A percentile compares a stretch with the other conserved stretches of the same genome.
Conservation (phyloP, 1,284 basidiomycete genomes). For the Anthracocystis setariae region DNA sequence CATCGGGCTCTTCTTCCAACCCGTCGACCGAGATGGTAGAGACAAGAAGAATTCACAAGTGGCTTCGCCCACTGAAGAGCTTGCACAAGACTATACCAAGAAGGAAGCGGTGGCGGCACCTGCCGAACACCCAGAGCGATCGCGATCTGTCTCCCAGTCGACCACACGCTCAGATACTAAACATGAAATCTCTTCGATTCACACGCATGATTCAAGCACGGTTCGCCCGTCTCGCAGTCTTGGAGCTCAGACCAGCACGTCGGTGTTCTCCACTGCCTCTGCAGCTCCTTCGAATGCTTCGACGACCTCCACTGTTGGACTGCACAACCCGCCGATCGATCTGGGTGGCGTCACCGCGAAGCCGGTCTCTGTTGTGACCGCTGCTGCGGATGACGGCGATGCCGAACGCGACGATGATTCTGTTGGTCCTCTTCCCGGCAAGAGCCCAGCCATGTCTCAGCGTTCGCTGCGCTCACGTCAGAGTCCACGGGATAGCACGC, state of each 20-base stretch:
- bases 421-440: constrained; percentile 23
- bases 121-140: constrained; percentile 12
- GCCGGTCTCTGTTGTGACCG: not conserved
- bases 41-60: not conserved
- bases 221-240: constrained; percentile 15
- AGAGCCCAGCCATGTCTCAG: constrained; percentile 24
- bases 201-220: constrained; percentile 24
- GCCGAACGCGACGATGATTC: constrained; percentile 16
- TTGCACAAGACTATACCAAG: constrained; percentile 1
- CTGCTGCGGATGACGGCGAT: constrained; percentile 6
- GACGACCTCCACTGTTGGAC: constrained; percentile 8
- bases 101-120: not conserved
- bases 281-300: constrained; percentile 13
- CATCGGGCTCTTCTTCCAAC: constrained; percentile 41
- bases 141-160: constrained; percentile 21
- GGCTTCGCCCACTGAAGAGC: not conserved
- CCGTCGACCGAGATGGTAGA: not conserved
- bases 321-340: constrained; percentile 2
- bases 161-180: constrained; percentile 38
- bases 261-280: constrained; percentile 10
- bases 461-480: constrained; percentile 18
- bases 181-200: constrained; percentile 32
- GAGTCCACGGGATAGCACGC: constrained; percentile 24
- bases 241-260: constrained; percentile 7
- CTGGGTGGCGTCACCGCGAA: not conserved